Base-by-base conservation (phyloP, 768 basidiomycete genomes). In the Chlorophyllum brunneum region DNA sequence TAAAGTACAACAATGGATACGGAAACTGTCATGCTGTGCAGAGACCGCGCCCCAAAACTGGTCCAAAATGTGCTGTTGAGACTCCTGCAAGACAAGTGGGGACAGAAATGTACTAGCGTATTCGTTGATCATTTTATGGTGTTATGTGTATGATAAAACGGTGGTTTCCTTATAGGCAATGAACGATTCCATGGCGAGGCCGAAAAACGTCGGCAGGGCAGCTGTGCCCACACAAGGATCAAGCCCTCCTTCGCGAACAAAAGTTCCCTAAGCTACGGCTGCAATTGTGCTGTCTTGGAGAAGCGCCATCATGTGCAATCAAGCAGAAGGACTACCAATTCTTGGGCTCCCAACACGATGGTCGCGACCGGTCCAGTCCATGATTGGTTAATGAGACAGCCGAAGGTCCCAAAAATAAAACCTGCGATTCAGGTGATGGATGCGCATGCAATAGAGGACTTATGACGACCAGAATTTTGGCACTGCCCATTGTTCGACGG, bases 401-500 rank as follows among this genome's bases (percentile, higher is more conserved):
- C 4, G 20, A 42, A 33, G 29, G 11, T 5, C 24, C 36, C 30
- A 36, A 51, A 41, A 42, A 41, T 43, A 42, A 27, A 18, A 7
- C 7, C 22, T 15, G 16, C 31, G 7, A 23, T 42, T n/a, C 40
- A 51, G 49, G 31, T 51, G 49, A 51, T 51, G 49, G 7, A 27
- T n/a, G 6, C 49, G 49, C 40, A 24, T 51, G 49, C 49, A 51
- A 26, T 51, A 29, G 20, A 26, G 16, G 6, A 9, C n/a, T 6
- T 42, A 27, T 42, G 38, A 39, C 6, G 27, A 33, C 26, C 27
- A 3, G 16, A n/a, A 5, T 31, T 33, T 18, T 24, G 10, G 23
- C 18, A 22, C 22, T 20, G 29, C 23, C 16, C n/a, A 30, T 9
- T n/a, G 29, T 23, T 8, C 22, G n/a, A 16, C 37, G 34, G n/a